Percentiles rank a stretch among this genome's conserved stretches.
phyloP scores from a whole-genome alignment of 2,329 filamentous ascomycete species.

The Neofusicoccum ribis region DNA sequence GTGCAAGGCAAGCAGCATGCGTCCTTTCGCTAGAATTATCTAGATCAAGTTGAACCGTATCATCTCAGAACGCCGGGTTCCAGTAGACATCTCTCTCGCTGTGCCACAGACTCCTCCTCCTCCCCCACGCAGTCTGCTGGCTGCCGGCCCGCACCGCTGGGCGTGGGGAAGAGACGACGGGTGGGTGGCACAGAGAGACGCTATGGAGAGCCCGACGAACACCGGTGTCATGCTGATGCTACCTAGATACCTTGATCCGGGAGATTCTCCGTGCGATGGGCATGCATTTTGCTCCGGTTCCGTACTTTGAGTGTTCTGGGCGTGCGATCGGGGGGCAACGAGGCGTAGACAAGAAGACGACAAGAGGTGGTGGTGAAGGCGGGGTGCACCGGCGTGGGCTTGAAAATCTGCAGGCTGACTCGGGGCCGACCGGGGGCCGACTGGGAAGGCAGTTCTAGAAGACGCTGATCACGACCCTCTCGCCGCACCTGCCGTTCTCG shows the following conservation, averaged over 20 bases:
- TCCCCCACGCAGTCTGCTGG: conserved; percentile 1
- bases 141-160: not conserved
- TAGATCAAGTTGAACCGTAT: conserved; percentile 58
- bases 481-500: not conserved
- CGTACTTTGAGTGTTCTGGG: conserved; percentile 15
- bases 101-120: not conserved
- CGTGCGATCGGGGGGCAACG: not conserved
- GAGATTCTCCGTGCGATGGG: conserved; percentile 15
- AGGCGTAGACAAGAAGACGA: not conserved
- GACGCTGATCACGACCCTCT: not conserved
- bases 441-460: not conserved
- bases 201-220: not conserved
- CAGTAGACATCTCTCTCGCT: not conserved
- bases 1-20: conserved; percentile 43
- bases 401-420: conserved; percentile 5
- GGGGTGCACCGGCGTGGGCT: not conserved
- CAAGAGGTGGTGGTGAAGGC: not conserved
- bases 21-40: conserved; percentile 56
- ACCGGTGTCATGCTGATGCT: conserved; percentile 21
- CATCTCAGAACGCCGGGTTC: conserved; percentile 46
- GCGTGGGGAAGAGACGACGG: not conserved
- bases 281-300: conserved; percentile 8
- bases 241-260: conserved; percentile 21
- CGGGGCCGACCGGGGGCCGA: not conserved
- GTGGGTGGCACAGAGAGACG: not conserved